phyloP scores from a whole-genome alignment of 768 basidiomycete species.

The Solioccasus polychromus region DNA sequence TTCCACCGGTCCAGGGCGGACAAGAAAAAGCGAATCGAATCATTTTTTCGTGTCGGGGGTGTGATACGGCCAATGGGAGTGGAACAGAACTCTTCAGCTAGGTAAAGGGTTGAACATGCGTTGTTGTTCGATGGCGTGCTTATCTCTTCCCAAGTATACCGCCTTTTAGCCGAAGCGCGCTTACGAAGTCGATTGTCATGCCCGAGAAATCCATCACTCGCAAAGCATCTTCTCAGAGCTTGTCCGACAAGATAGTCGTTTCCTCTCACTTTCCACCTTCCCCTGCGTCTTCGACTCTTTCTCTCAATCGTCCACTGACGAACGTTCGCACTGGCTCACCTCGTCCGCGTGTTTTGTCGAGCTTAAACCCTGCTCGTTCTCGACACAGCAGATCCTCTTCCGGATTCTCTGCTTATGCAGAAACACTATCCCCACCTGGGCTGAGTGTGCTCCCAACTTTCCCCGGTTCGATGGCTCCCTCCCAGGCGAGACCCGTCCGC shows the following conservation, averaged over 20 bases:
- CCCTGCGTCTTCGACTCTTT: slow-evolving; percentile 40
- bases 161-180: slow-evolving; percentile 41
- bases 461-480: slow-evolving; percentile 24
- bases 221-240: slow-evolving; percentile 40
- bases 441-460: slow-evolving; percentile 11
- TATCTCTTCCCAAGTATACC: slow-evolving; percentile 8
- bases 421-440: slow-evolving; percentile 11
- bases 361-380: slow-evolving; percentile 18
- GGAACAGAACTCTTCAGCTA: slow-evolving; percentile 3
- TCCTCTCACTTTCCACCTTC: slow-evolving; percentile 39
- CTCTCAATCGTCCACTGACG: slow-evolving; percentile 1
- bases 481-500: slow-evolving; percentile 51
- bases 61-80: slow-evolving; percentile 6
- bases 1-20: slow-evolving; percentile 39
- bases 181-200: slow-evolving; percentile 48
- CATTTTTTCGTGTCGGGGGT: slow-evolving; percentile 32
- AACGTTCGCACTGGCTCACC: slow-evolving; percentile 13
- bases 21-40: slow-evolving; percentile 35
- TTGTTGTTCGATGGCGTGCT: background rate
- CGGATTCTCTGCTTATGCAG: slow-evolving; percentile 38
- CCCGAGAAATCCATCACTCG: slow-evolving; percentile 48
- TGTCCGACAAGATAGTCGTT: slow-evolving; percentile 39
- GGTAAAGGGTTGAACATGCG: slow-evolving; percentile 8
- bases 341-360: slow-evolving; percentile 15
- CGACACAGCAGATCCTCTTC: slow-evolving; percentile 35